These are phyloP conservation scores for Cystobasidium pallidum DNA, from an alignment of 1,284 basidiomycete genomes.

Conservation along the genomic window DNA sequence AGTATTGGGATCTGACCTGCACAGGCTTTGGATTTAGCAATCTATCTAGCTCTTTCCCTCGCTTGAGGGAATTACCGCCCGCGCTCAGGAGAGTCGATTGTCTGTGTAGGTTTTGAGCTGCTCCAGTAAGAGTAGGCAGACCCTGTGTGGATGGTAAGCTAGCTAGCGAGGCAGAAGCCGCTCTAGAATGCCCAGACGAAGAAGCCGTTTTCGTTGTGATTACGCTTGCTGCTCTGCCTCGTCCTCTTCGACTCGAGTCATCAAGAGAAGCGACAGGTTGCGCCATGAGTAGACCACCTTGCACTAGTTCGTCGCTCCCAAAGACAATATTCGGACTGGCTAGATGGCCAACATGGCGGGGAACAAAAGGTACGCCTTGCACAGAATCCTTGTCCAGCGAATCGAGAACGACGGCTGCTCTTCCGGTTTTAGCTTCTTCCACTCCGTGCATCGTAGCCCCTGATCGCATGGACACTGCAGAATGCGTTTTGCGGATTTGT, in stretches of 20 bases:
- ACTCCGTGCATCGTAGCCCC: constrained; percentile 45
- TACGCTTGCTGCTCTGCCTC: constrained; percentile 16
- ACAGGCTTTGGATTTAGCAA: constrained; percentile 40
- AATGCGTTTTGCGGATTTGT: constrained; percentile 23
- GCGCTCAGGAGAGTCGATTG: constrained; percentile 49
- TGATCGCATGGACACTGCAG: constrained; percentile 41
- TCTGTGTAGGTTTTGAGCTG: constrained; percentile 30
- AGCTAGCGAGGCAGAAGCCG: constrained; percentile 9
- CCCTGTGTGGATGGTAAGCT: constrained; percentile 9
- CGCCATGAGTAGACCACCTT: constrained; percentile 18
- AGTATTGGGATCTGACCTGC: constrained; percentile 23
- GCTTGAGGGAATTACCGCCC: constrained; percentile 48
- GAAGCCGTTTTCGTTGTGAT: constrained; percentile 8
- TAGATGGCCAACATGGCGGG: constrained; percentile 28
- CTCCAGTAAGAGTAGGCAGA: constrained; percentile 20
- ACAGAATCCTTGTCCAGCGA: constrained; percentile 20
- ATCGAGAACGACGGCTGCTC: constrained; percentile 44
- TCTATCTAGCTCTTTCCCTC: constrained; percentile 50
- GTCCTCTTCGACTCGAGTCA: constrained; percentile 6
- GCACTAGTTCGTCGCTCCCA: constrained; percentile 16
- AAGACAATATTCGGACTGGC: constrained; percentile 21
- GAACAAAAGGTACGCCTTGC: constrained; percentile 22
- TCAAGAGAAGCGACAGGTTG: background rate
- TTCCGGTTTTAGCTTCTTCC: constrained; percentile 43
- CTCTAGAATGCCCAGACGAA: constrained; percentile 14